Evolutionary conservation across 495 filamentous ascomycete species (phyloP), one percentile per base, ranked within the genome.

Genomic region (Bombardia bombarda): DNA sequence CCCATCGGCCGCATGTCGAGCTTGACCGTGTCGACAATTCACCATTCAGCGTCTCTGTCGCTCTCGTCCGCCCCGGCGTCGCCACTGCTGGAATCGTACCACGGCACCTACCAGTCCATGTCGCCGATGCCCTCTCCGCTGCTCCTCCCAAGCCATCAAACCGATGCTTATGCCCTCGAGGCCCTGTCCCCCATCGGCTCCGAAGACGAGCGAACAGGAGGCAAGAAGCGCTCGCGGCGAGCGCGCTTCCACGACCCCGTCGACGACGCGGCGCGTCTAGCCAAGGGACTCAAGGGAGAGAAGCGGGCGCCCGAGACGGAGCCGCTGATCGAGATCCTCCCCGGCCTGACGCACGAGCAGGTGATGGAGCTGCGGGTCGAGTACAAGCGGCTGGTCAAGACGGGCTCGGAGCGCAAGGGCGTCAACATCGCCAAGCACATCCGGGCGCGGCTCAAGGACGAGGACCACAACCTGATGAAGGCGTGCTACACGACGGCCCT

Each of bases 351-450:
- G 7, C 83, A 87, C 56, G 87, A 90, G 49, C 87, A 97, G 50
- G 75, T 97, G 34, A 70, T 94, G 52, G 75, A 84, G 41, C 73
- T 98, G 20, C 81, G 90, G 6, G 68, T 71, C 21, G 89, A 95
- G 60, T 98, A 97, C 70, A 96, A 96, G 61, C 78, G 78, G 28
- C 78, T 87, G 31, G 87, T 90, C 52, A 90, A 89, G 55, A 77
- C 75, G 19, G 72, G 72, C 16, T 38, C 66, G 7, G 79, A 83
- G 45, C 79, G 77, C 40, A 87, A 86, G 50, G 87, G 89, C 20
- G 86, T 98, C 52, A 97, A 96, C 65, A 76, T 98, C 38, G 86
- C 92, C 42, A 98, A 98, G 61, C 92, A 97, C 68, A 86, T 97
- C 56, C 90, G 92, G 39, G 73, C 84, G 7, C 77, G 83, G 12